Conservation (phyloP, 148 eudicot genomes). For the Polygonum aviculare region DNA sequence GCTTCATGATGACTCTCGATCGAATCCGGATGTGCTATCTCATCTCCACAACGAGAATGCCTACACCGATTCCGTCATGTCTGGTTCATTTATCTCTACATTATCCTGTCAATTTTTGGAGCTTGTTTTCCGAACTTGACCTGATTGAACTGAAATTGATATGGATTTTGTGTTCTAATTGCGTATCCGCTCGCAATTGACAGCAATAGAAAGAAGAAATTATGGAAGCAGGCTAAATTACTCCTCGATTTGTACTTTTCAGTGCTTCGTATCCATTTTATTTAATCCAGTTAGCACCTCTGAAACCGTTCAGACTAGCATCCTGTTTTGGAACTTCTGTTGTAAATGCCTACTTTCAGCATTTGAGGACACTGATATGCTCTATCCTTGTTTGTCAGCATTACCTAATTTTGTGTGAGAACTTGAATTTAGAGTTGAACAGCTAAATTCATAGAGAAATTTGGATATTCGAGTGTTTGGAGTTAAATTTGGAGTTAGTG, state of each 20-base stretch:
- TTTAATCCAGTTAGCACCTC: too few species aligned
- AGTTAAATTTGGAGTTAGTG: neutral
- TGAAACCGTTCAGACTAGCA: too few species aligned
- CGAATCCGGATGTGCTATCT: constrained; percentile 52
- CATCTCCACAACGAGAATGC: constrained; percentile 57
- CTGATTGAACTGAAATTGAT: neutral
- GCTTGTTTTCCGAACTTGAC: neutral
- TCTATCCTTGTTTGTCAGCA: too few species aligned
- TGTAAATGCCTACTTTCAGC: too few species aligned
- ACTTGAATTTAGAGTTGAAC: neutral
- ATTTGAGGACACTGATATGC: too few species aligned
- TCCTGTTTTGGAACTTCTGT: too few species aligned
- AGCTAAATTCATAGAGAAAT: neutral
- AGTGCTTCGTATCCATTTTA: too few species aligned
- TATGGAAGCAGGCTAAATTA: neutral
- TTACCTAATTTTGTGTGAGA: neutral
- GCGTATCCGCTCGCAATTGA: neutral
- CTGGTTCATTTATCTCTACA: constrained; percentile 33
- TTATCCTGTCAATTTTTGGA: neutral
- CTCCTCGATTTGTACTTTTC: too few species aligned
- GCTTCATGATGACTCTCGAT: constrained; percentile 80
- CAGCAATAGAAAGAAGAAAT: neutral
- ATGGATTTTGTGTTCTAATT: neutral
- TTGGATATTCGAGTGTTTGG: neutral
- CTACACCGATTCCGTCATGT: constrained; percentile 55